Conservation (phyloP, 1,284 basidiomycete species). For the Ceratobasidium theobromae region DNA sequence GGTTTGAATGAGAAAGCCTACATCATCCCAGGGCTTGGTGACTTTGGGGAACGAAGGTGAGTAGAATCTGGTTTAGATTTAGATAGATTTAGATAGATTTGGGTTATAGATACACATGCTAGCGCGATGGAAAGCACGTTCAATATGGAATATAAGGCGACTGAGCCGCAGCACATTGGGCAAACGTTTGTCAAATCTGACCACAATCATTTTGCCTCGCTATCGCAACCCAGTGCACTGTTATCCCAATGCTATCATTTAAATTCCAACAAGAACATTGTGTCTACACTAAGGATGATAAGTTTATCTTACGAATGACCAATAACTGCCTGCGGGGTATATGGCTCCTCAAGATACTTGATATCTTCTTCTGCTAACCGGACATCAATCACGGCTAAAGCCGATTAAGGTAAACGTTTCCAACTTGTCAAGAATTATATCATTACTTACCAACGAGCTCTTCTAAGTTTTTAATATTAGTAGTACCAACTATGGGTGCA, state of each 20-base stretch:
- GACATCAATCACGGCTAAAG: slow-evolving; percentile 34
- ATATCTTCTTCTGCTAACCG: slow-evolving; percentile 45
- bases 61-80: neutral
- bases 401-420: neutral
- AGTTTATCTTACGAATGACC: too few species aligned
- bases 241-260: neutral
- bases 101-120: slow-evolving; percentile 24
- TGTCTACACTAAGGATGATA: too few species aligned
- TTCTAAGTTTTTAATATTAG: slow-evolving; percentile 22
- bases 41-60: slow-evolving; percentile 86
- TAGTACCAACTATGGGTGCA: slow-evolving; percentile 33
- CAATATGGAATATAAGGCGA: too few species aligned
- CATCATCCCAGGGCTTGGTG: slow-evolving; percentile 86
- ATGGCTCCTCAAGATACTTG: slow-evolving; percentile 43
- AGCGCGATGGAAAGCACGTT: neutral
- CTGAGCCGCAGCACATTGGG: too few species aligned
- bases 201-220: neutral
- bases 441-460: slow-evolving; percentile 24
- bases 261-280: too few species aligned
- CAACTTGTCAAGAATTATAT: neutral
- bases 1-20: slow-evolving; percentile 89
- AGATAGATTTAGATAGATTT: neutral
- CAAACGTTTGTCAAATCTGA: neutral
- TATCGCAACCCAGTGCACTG: neutral
- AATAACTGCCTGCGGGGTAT: slow-evolving; percentile 40